Evolutionary conservation across 371 early-diverging fungal genomes (phyloP).

Genomic region (Mucor plumbeus): DNA sequence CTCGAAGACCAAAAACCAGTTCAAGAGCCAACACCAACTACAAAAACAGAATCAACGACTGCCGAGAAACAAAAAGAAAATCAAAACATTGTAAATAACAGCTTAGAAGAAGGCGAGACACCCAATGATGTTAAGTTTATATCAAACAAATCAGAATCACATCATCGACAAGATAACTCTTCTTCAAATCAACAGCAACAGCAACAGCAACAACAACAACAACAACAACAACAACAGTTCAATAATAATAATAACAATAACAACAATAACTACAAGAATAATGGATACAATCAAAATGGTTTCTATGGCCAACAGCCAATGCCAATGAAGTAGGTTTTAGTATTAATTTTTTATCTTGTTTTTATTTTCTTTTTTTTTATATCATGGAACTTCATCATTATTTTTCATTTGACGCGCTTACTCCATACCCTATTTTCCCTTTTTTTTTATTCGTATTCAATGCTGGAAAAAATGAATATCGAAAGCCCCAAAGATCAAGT

Average conservation of each 20-base stretch:
- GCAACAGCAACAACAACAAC: background rate
- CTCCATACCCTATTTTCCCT: background rate
- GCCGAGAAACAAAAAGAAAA: constrained; percentile 4
- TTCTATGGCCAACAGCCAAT: constrained; percentile 5
- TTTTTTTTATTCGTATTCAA: too few species aligned
- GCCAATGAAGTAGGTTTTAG: constrained; percentile 28
- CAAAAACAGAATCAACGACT: background rate
- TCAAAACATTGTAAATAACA: background rate
- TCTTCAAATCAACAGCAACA: background rate
- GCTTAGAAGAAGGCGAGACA: background rate
- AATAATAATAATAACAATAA: constrained; percentile 2
- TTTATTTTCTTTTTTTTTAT: background rate
- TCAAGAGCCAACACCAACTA: background rate
- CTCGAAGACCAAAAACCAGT: background rate
- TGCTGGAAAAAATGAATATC: too few species aligned
- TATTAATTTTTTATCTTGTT: constrained; percentile 9
- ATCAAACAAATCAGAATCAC: background rate
- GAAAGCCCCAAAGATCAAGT: too few species aligned
- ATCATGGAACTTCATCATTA: background rate
- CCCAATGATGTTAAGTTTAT: background rate
- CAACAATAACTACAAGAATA: constrained; percentile 4
- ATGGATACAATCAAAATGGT: background rate
- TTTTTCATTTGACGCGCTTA: background rate
- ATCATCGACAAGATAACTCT: background rate
- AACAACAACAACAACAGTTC: background rate